Percentiles rank a stretch among this genome's conserved stretches.
phyloP scores from a whole-genome alignment of 2,329 filamentous ascomycete species.

The Colletotrichum coccodes region DNA sequence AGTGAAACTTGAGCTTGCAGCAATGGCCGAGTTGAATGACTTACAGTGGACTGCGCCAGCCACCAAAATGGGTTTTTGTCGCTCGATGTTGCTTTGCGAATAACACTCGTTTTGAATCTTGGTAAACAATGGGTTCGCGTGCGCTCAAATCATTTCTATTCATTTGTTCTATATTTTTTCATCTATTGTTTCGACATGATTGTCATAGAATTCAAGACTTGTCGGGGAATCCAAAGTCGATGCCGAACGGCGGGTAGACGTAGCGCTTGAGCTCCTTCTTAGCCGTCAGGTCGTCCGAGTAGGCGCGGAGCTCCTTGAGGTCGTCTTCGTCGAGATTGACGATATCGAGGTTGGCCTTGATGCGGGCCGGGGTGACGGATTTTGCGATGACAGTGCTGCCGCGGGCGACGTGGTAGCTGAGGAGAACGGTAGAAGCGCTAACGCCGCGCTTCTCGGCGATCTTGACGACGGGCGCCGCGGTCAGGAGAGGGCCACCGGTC shows the following conservation, averaged over 20 bases:
- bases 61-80: not conserved
- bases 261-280: conserved; percentile 67
- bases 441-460: conserved; percentile 72
- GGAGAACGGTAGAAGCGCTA: conserved; percentile 69
- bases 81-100: too few relatives aligned
- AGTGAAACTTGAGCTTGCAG: not conserved
- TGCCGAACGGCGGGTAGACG: conserved; percentile 75
- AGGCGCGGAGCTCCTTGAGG: conserved; percentile 64
- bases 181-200: not conserved
- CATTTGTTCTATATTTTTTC: conserved; percentile 5
- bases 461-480: conserved; percentile 70
- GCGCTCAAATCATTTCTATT: conserved; percentile 1
- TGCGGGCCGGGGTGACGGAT: conserved; percentile 74
- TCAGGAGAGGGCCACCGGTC: conserved; percentile 72
- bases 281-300: conserved; percentile 60
- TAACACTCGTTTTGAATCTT: too few relatives aligned
- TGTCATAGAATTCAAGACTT: conserved; percentile 51
- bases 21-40: not conserved
- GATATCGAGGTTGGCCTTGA: conserved; percentile 76
- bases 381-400: conserved; percentile 79
- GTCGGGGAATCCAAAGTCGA: conserved; percentile 79
- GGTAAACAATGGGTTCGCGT: too few relatives aligned
- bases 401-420: conserved; percentile 78
- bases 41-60: too few relatives aligned
- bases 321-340: conserved; percentile 74